phyloP scores from a whole-genome alignment of 2,329 filamentous ascomycete species.

The Moelleriella libera region DNA sequence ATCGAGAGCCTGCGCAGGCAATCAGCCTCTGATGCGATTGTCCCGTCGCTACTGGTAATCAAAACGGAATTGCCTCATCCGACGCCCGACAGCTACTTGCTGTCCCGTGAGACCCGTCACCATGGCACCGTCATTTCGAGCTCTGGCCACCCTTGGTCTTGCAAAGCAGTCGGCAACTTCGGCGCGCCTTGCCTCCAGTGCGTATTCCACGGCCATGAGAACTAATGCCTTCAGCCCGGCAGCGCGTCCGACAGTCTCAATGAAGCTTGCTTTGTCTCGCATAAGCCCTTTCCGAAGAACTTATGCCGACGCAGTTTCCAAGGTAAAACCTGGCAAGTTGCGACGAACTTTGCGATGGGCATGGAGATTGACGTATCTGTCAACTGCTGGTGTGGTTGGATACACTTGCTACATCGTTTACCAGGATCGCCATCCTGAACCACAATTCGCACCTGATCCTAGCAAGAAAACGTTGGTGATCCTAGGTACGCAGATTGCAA shows the following conservation, averaged over 20 bases:
- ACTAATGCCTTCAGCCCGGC: slow-evolving; percentile 9
- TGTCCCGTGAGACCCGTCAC: slow-evolving; percentile 5
- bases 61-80: too few relatives aligned
- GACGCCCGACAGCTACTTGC: not conserved
- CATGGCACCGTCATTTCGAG: slow-evolving; percentile 33
- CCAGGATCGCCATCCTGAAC: slow-evolving; percentile 62
- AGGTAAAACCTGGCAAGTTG: slow-evolving; percentile 45
- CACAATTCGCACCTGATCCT: slow-evolving; percentile 68
- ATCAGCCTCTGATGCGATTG: too few relatives aligned
- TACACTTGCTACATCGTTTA: slow-evolving; percentile 75
- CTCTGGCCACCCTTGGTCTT: slow-evolving; percentile 21
- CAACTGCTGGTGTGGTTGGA: slow-evolving; percentile 51
- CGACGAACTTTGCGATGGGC: slow-evolving; percentile 58
- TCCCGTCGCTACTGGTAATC: too few relatives aligned
- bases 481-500: slow-evolving; percentile 48
- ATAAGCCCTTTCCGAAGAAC: slow-evolving; percentile 27
- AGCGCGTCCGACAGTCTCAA: slow-evolving; percentile 17
- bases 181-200: slow-evolving; percentile 16
- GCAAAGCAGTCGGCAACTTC: slow-evolving; percentile 14
- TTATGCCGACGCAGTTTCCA: slow-evolving; percentile 36
- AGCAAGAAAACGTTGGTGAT: slow-evolving; percentile 94
- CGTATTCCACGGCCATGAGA: slow-evolving; percentile 18
- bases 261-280: slow-evolving; percentile 19
- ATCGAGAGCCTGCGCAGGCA: too few relatives aligned
- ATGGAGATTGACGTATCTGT: slow-evolving; percentile 73